phyloP scores from a whole-genome alignment of 176 grass and related monocot genomes.

The Lolium multiflorum region DNA sequence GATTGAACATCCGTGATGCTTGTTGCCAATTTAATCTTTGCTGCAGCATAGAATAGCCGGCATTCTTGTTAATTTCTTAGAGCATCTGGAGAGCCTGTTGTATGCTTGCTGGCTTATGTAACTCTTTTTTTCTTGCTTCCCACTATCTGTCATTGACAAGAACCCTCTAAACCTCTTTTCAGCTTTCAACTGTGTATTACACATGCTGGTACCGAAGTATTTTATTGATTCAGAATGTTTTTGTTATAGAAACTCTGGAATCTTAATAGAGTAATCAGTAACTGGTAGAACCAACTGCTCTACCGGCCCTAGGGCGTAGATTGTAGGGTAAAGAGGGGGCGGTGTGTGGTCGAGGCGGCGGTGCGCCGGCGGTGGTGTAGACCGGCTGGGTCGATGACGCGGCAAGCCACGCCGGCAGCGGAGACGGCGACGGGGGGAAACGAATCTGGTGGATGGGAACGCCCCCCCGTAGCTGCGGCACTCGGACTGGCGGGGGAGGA shows the following conservation, averaged over 20 bases:
- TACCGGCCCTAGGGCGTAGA: too few species aligned
- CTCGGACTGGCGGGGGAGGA: too few species aligned
- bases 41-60: not conserved
- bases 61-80: slow-evolving; percentile 20
- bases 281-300: too few species aligned
- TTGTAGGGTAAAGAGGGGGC: too few species aligned
- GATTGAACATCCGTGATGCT: not conserved
- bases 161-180: not conserved
- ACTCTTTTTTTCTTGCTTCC: not conserved
- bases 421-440: too few species aligned
- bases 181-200: not conserved
- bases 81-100: not conserved
- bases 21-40: not conserved
- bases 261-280: not conserved
- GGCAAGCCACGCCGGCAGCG: too few species aligned
- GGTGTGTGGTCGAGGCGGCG: too few species aligned
- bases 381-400: too few species aligned
- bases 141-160: not conserved
- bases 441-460: too few species aligned
- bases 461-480: too few species aligned
- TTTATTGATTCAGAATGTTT: not conserved
- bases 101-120: not conserved
- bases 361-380: too few species aligned
- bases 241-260: not conserved
- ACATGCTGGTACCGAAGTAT: not conserved